phyloP scores from a whole-genome alignment of 345 rosid species.

The Odontarrhena argentea region DNA sequence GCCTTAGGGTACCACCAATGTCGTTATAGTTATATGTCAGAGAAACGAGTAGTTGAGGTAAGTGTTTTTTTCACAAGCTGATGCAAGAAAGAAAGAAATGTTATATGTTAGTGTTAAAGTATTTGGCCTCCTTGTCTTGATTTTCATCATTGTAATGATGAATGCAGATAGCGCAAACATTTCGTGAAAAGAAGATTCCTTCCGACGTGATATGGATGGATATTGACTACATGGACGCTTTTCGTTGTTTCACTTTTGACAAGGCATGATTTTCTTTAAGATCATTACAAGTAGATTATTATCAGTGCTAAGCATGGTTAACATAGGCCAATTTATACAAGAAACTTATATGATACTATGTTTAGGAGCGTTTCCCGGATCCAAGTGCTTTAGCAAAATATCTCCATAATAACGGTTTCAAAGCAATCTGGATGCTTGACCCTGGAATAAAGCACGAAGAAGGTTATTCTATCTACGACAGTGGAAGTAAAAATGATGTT shows the following conservation, averaged over 20 bases:
- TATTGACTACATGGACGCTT: slow-evolving; percentile 97
- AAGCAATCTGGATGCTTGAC: slow-evolving; percentile 97
- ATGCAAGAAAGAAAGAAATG: slow-evolving; percentile 16
- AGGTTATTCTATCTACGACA: slow-evolving; percentile 66
- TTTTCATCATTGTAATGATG: slow-evolving; percentile 34
- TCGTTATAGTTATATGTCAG: slow-evolving; percentile 91
- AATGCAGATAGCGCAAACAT: slow-evolving; percentile 65
- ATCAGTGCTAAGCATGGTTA: slow-evolving; percentile 3
- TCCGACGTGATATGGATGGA: slow-evolving; percentile 98
- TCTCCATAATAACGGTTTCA: slow-evolving; percentile 70
- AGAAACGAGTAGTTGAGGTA: slow-evolving; percentile 78
- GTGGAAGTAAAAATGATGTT: slow-evolving; percentile 61
- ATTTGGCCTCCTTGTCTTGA: slow-evolving; percentile 13
- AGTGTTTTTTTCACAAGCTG: slow-evolving; percentile 21
- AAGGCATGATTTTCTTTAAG: slow-evolving; percentile 50
- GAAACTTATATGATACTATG: slow-evolving; percentile 29
- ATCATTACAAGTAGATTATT: slow-evolving; percentile 10
- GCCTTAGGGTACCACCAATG: slow-evolving; percentile 94
- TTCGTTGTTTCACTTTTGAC: slow-evolving; percentile 94
- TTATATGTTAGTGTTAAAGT: background rate
- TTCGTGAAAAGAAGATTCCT: slow-evolving; percentile 84
- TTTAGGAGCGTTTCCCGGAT: slow-evolving; percentile 69
- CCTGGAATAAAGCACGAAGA: slow-evolving; percentile 88
- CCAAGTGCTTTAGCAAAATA: slow-evolving; percentile 64
- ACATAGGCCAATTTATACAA: background rate